Evolutionary conservation across 345 rosid species (phyloP), one percentile per base, ranked within the genome.

Genomic region (Arabidopsis arenosa): DNA sequence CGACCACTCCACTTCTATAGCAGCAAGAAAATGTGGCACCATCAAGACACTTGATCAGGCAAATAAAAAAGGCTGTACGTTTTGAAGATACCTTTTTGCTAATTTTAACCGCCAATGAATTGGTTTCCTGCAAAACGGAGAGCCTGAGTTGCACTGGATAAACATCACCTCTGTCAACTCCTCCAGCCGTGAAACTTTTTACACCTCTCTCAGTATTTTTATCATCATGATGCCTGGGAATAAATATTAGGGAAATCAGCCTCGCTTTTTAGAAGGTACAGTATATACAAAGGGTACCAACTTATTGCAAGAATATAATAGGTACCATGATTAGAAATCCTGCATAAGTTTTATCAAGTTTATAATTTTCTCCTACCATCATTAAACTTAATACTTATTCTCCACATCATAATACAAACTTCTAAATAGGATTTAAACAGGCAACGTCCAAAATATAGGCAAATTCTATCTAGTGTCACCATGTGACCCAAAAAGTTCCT

Each of bases 151-250:
- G 90, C 59, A 95, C 84, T 30, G 98, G 97, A 83, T 93, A 95
- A 61, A 93, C 99, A 85, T 93, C 98, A 11, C 89, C 87, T 85
- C 89, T 86, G 80, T 93, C 97, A 84, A 89, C 96, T 82, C 89
- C 96, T 37, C 94, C 90, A 75, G 90, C 88, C 6, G 86, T 83
- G 80, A 89, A 88, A 79, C 83, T 83, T 84, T 82, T 90, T n/a
- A 88, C 81, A 57, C 81, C 78, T 90, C 83, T 92, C 63, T 84
- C 73, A 35, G 86, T 83, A 84, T 76, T 83, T 83, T 88, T 95
- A 70, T 91, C 80, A 75, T 90, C 85, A 51, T 86, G 92, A 70
- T 95, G 94, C 98, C 99, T 93, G 65, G 70, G 55, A 64, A 66
- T 53, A 72, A 9, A 58, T 11, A 43, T 8, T 44, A 33, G 36